Evolutionary conservation across 2,329 filamentous ascomycete genomes (phyloP).

Genomic region (Nigrospora osmanthi): DNA sequence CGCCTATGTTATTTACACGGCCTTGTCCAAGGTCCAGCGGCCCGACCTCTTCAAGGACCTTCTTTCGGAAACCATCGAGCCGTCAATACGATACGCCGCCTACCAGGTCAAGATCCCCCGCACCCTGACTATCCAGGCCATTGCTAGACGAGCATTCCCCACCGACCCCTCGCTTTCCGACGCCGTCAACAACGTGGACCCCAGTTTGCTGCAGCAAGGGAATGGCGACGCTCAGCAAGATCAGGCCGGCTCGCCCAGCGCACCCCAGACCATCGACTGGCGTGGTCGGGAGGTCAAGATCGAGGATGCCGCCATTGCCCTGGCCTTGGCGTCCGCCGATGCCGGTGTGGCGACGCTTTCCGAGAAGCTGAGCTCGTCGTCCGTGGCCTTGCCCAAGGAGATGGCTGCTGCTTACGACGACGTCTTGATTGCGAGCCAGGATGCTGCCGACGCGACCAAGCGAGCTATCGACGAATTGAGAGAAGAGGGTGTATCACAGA

Average conservation of each 20-base stretch:
- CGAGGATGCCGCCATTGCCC: slow-evolving; percentile 86
- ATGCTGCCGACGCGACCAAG: slow-evolving; percentile 89
- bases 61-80: slow-evolving; percentile 78
- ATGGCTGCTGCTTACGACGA: slow-evolving; percentile 85
- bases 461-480: slow-evolving; percentile 85
- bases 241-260: slow-evolving; percentile 40
- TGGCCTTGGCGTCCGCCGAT: slow-evolving; percentile 67
- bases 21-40: slow-evolving; percentile 56
- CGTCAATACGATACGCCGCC: slow-evolving; percentile 87
- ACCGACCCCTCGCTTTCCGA: slow-evolving; percentile 53
- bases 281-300: slow-evolving; percentile 77
- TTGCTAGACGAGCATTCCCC: slow-evolving; percentile 75
- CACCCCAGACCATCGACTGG: slow-evolving; percentile 76
- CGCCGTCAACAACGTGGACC: slow-evolving; percentile 64
- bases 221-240: slow-evolving; percentile 40
- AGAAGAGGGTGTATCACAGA: slow-evolving; percentile 74
- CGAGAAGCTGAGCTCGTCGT: slow-evolving; percentile 35
- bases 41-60: slow-evolving; percentile 82
- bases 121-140: slow-evolving; percentile 70
- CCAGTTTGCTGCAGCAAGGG: slow-evolving; percentile 55
- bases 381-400: slow-evolving; percentile 47
- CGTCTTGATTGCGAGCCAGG: slow-evolving; percentile 82
- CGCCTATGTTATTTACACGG: slow-evolving; percentile 74
- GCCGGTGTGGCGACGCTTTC: slow-evolving; percentile 41
- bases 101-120: slow-evolving; percentile 86